Evolutionary conservation across 768 basidiomycete genomes (phyloP).

Genomic region (Hericium erinaceus): DNA sequence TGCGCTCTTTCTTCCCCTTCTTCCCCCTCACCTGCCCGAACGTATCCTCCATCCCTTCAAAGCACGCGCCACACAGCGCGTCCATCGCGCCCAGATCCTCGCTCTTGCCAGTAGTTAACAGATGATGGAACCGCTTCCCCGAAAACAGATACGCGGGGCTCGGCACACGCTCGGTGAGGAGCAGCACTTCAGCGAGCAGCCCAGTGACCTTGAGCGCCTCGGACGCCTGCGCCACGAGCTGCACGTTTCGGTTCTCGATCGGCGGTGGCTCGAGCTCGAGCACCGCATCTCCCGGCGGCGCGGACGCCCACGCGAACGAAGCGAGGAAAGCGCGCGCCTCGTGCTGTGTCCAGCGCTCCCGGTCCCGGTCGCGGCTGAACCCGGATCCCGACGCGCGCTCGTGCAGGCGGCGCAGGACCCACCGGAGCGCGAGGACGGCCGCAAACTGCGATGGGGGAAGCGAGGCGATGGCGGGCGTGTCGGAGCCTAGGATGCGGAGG

Average conservation of each 20-base stretch:
- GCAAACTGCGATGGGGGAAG: slow-evolving; percentile 39
- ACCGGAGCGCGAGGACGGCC: slow-evolving; percentile 50
- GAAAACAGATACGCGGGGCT: slow-evolving; percentile 44
- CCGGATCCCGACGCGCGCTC: slow-evolving; percentile 39
- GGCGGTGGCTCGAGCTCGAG: slow-evolving; percentile 22
- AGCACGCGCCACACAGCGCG: slow-evolving; percentile 13
- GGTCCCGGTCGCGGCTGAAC: slow-evolving; percentile 46
- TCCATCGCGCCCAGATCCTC: slow-evolving; percentile 5
- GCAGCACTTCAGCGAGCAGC: slow-evolving; percentile 50
- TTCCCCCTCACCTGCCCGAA: slow-evolving; percentile 4
- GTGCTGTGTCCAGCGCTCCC: slow-evolving; percentile 57
- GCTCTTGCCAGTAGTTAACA: slow-evolving; percentile 28
- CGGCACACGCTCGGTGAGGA: slow-evolving; percentile 41
- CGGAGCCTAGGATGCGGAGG: slow-evolving; percentile 46
- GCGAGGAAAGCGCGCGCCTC: slow-evolving; percentile 56
- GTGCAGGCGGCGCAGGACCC: slow-evolving; percentile 46
- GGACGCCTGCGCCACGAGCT: slow-evolving; percentile 56
- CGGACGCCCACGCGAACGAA: slow-evolving; percentile 27
- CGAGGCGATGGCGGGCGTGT: slow-evolving; percentile 35
- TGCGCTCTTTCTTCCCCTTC: slow-evolving; percentile 15
- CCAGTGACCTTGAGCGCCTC: slow-evolving; percentile 51
- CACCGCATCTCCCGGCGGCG: slow-evolving; percentile 1
- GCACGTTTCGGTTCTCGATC: slow-evolving; percentile 51
- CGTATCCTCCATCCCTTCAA: slow-evolving; percentile 4
- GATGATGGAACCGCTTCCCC: slow-evolving; percentile 48